Conservation (phyloP, 352 stramenopile species). For the Pythium sukuiense region DNA sequence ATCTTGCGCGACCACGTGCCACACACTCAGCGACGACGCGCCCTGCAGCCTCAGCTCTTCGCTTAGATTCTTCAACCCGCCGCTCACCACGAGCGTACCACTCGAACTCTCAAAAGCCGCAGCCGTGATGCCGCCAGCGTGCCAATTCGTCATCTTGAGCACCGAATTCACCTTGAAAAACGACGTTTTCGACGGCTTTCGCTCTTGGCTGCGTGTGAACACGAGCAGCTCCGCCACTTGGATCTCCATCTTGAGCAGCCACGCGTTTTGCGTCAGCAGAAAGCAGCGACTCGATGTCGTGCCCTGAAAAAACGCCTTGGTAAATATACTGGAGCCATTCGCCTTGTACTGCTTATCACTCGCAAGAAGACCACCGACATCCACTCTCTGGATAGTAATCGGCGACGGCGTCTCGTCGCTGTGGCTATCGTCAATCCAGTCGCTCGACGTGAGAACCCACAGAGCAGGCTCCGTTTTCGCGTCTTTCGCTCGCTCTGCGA, state of each 20-base stretch:
- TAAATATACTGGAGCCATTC: conserved; percentile 21
- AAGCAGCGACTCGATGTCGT: conserved; percentile 41
- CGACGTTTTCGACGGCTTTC: conserved; percentile 8
- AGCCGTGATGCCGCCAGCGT: conserved; percentile 43
- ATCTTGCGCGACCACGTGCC: conserved; percentile 42
- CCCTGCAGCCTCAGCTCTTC: conserved; percentile 42
- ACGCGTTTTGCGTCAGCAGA: conserved; percentile 38
- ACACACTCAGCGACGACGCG: conserved; percentile 69
- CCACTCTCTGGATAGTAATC: conserved; percentile 34
- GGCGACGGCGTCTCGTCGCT: background rate
- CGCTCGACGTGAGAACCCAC: conserved; percentile 45
- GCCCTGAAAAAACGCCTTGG: conserved; percentile 42
- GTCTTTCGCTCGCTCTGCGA: conserved; percentile 18
- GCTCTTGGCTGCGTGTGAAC: conserved; percentile 28
- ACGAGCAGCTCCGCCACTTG: conserved; percentile 48
- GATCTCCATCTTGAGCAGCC: conserved; percentile 51
- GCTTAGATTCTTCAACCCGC: conserved; percentile 57
- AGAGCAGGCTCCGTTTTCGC: conserved; percentile 25
- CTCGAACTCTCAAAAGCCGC: conserved; percentile 41
- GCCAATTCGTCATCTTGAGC: conserved; percentile 58
- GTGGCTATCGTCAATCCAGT: conserved; percentile 36
- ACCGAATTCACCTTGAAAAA: conserved; percentile 43
- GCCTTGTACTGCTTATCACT: conserved; percentile 43
- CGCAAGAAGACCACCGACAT: conserved; percentile 35
- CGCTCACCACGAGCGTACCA: conserved; percentile 50